Evolutionary conservation across 192 early-diverging fungal species (phyloP).

Genomic region (Helicostylum pulchrum): DNA sequence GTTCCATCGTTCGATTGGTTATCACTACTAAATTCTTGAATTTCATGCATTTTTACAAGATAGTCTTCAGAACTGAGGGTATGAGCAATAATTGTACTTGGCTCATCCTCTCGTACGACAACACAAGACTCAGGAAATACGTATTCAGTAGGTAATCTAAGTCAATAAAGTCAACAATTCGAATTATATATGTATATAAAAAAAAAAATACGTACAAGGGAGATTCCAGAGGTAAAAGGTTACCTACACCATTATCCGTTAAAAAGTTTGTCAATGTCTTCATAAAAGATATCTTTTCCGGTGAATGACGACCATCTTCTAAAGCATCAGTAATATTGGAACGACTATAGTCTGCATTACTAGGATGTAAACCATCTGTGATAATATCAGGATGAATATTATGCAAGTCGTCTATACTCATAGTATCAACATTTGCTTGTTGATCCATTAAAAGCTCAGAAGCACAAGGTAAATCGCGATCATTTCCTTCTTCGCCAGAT

Average conservation of each 20-base stretch:
- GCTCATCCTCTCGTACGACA: slow-evolving; percentile 88
- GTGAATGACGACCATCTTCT: slow-evolving; percentile 12
- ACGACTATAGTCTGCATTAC: background rate
- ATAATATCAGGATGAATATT: slow-evolving; percentile 12
- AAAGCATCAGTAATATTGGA: background rate
- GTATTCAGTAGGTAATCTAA: slow-evolving; percentile 73
- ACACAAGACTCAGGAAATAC: slow-evolving; percentile 83
- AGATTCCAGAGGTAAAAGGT: slow-evolving; percentile 66
- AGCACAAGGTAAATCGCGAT: slow-evolving; percentile 8
- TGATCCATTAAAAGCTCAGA: slow-evolving; percentile 16
- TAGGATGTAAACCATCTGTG: background rate
- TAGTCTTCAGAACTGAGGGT: slow-evolving; percentile 77
- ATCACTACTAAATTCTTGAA: slow-evolving; percentile 26
- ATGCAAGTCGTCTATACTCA: background rate
- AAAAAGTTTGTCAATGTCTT: slow-evolving; percentile 74
- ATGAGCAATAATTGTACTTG: slow-evolving; percentile 90
- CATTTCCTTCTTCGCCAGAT: slow-evolving; percentile 5
- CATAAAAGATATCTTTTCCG: slow-evolving; percentile 63
- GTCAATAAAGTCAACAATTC: background rate
- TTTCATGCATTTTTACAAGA: slow-evolving; percentile 57
- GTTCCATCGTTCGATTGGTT: slow-evolving; percentile 10
- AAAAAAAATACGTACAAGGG: slow-evolving; percentile 59
- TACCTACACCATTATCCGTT: slow-evolving; percentile 62
- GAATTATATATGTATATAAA: background rate
- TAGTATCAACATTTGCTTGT: slow-evolving; percentile 3